phyloP scores from a whole-genome alignment of 2,329 filamentous ascomycete species.

The Corynespora cassiicola region DNA sequence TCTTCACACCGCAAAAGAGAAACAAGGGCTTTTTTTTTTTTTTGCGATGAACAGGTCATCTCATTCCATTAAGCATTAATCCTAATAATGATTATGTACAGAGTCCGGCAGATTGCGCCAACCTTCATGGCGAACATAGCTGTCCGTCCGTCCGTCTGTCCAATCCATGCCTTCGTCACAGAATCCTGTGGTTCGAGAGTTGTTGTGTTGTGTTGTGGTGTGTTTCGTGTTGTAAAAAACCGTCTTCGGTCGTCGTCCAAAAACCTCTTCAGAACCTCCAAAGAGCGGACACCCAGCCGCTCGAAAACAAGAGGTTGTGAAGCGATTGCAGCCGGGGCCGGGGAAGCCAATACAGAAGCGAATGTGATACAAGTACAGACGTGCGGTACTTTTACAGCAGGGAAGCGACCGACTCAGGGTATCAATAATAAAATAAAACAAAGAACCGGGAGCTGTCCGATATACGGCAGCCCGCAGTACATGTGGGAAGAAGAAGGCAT shows the following conservation, averaged over 20 bases:
- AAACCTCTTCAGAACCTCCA: constrained; percentile 1
- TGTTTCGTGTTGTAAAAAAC: too few species aligned
- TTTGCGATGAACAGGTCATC: too few species aligned
- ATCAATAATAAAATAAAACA: constrained; percentile 26
- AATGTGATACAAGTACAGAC: constrained; percentile 14
- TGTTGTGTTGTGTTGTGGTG: too few species aligned
- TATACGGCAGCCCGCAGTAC: too few species aligned
- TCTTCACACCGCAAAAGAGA: too few species aligned
- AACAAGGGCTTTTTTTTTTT: too few species aligned
- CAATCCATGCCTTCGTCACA: background rate
- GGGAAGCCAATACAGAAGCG: constrained; percentile 36
- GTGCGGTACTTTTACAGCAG: constrained; percentile 8
- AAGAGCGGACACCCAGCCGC: constrained; percentile 21
- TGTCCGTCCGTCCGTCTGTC: background rate
- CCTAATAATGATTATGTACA: constrained; percentile 32
- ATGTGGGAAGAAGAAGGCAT: constrained; percentile 4
- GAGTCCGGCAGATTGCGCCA: background rate
- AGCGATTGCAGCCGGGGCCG: constrained; percentile 25
- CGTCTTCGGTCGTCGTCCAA: too few species aligned
- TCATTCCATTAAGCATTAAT: constrained; percentile 45
- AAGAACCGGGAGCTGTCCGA: constrained; percentile 1
- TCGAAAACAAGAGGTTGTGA: constrained; percentile 11
- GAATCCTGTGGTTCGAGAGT: constrained; percentile 1
- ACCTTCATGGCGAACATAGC: background rate
- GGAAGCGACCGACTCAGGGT: constrained; percentile 42